Percentiles rank a stretch among this genome's conserved stretches.
These are phyloP conservation scores for Gigaspora rosea DNA, from an alignment of 192 early-diverging fungal species.

Conservation along the genomic window DNA sequence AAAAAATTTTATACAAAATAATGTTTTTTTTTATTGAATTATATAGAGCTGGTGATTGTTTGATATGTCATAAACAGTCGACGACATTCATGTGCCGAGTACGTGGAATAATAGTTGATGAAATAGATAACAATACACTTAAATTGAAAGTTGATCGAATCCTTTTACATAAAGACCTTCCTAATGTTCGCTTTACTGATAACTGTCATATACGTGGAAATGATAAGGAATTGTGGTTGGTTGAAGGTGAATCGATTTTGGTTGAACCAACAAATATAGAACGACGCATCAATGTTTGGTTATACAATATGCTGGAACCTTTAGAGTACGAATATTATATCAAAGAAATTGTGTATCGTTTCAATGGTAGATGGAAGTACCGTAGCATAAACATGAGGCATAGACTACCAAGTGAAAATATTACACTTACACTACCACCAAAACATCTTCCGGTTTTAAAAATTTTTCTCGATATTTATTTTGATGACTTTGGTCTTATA, in stretches of 20 bases:
- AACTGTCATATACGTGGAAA: neutral
- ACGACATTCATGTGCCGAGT: neutral
- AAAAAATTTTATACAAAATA: too few relatives aligned
- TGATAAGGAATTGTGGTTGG: neutral
- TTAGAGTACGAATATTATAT: slow-evolving; percentile 2
- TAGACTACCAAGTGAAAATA: neutral
- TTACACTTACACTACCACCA: neutral
- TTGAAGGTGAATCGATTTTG: neutral
- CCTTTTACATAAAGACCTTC: neutral
- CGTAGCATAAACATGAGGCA: neutral
- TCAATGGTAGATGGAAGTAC: neutral
- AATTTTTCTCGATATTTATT: slow-evolving; percentile 19
- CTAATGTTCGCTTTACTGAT: neutral
- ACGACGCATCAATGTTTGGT: neutral
- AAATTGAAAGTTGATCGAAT: neutral
- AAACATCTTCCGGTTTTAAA: neutral
- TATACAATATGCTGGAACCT: slow-evolving; percentile 4
- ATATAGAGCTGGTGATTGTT: neutral
- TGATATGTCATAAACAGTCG: neutral
- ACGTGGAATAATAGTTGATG: neutral
- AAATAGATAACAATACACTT: neutral
- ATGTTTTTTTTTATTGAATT: too few relatives aligned
- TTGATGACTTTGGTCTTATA: slow-evolving; percentile 18
- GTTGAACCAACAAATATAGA: neutral
- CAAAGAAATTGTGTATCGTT: neutral